Base-by-base conservation (phyloP, 139 green algal genomes). In the Choricystis sp. region DNA sequence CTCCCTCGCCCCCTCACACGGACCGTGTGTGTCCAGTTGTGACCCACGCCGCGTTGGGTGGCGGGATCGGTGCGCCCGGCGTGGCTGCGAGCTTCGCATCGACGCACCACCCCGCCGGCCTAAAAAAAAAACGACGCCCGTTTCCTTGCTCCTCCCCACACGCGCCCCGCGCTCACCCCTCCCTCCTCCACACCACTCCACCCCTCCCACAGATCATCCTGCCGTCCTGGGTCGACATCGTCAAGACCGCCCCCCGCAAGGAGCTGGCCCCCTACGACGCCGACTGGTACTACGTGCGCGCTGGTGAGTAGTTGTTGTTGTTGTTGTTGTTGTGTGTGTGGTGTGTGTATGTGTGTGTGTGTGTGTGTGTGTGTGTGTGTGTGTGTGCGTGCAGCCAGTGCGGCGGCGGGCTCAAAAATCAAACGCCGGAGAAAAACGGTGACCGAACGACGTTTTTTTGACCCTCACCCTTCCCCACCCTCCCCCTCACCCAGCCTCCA, bases 231-330 rank as follows among this genome's bases (percentile, higher is more conserved):
- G 92, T 95, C 31, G 93, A 99, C 65, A 77, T 96, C 26, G 86
- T 96, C 31, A 99, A 99, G 86, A 99, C 93, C 20, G 89, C 64
- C 56, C 57, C 75, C 22, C 90, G 82, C 85, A 98, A 98, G 84
- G 88, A 99, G 86, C 83, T 98, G 66, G 73, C 86, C 2, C 93
- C 93, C 55, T 86, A 89, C 61, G 89, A 98, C 69, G 80, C 83
- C 25, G 93, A 99, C 84, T 99, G 93, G 93, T 99, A 96, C 81
- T 99, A 94, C 81, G 80, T 96, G 58, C 84, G 93, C 49, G 89
- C 92, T 72, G 86, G 86, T 94, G 75, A 61, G 70, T 25, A 28
- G 29, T 21, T 23, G 5, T 48, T 24, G n/a, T 27, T 31, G 56
- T 29, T 60, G 20, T 29, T 19, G 22, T 28, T 60, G 20, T 23